These are phyloP conservation scores for Brasilioporus rufonigricans DNA, from an alignment of 768 basidiomycete species.

Conservation along the genomic window DNA sequence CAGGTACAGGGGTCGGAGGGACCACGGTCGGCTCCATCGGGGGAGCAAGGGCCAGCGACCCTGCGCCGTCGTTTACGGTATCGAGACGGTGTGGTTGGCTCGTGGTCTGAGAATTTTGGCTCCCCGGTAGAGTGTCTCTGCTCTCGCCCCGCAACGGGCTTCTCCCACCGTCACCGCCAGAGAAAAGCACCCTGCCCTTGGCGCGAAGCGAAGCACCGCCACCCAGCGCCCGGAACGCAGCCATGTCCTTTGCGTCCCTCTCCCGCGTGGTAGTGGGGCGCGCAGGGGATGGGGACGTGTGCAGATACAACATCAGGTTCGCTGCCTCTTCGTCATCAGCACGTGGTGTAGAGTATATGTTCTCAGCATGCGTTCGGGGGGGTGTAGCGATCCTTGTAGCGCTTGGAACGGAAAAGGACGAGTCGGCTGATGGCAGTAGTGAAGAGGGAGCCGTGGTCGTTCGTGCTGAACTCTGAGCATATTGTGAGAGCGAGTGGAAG, in stretches of 20 bases:
- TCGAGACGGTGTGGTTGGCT: constrained; percentile 19
- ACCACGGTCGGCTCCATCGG: constrained; percentile 32
- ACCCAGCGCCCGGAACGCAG: constrained; percentile 56
- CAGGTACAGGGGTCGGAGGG: constrained; percentile 34
- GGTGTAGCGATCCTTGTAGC: constrained; percentile 34
- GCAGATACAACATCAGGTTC: constrained; percentile 81
- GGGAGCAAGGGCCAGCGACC: constrained; percentile 23
- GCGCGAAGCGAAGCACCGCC: constrained; percentile 46
- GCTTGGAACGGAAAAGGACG: constrained; percentile 33
- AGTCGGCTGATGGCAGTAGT: constrained; percentile 38
- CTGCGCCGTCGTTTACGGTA: constrained; percentile 11
- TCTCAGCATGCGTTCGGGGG: constrained; percentile 31
- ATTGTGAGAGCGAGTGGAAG: constrained; percentile 58
- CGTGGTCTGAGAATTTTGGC: constrained; percentile 23
- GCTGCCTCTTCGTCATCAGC: constrained; percentile 77
- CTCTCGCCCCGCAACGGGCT: constrained; percentile 28
- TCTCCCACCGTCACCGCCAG: constrained; percentile 36
- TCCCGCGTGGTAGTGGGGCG: constrained; percentile 51
- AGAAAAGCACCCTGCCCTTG: constrained; percentile 72
- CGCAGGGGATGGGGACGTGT: constrained; percentile 81
- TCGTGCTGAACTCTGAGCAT: constrained; percentile 64
- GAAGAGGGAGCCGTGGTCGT: constrained; percentile 43
- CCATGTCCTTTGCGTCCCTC: constrained; percentile 48
- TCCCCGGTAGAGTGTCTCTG: constrained; percentile 27
- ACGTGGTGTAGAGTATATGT: constrained; percentile 46